Percentiles rank a stretch among this genome's conserved stretches.
Conservation (phyloP, 495 filamentous ascomycete genomes). For the Penicillium ochrochloron region DNA sequence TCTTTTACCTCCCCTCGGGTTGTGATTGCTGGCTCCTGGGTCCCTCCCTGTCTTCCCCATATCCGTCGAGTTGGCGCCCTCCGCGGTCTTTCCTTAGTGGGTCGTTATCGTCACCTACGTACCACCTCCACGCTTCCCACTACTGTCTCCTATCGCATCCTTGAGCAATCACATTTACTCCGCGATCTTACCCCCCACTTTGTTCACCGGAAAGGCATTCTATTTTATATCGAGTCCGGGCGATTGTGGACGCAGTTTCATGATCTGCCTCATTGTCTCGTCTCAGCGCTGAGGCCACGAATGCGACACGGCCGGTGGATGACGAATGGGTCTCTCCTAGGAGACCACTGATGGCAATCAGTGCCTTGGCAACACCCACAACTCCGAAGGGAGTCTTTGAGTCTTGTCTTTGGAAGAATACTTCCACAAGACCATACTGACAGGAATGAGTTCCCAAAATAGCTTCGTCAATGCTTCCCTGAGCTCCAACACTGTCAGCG, state of each 20-base stretch:
- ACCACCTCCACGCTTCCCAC: slow-evolving; percentile 21
- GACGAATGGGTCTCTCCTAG: slow-evolving; percentile 50
- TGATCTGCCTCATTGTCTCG: slow-evolving; percentile 11
- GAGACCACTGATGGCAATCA: slow-evolving; percentile 49
- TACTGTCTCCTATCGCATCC: slow-evolving; percentile 29
- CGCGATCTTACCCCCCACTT: slow-evolving; percentile 12
- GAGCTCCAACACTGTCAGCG: slow-evolving; percentile 40
- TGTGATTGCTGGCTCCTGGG: slow-evolving; percentile 9
- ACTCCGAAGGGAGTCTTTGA: slow-evolving; percentile 33
- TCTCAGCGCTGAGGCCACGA: slow-evolving; percentile 34
- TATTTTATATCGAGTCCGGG: slow-evolving; percentile 6
- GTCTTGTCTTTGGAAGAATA: slow-evolving; percentile 24
- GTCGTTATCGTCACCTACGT: slow-evolving; percentile 32
- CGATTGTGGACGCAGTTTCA: slow-evolving; percentile 13
- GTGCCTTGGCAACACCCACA: slow-evolving; percentile 45
- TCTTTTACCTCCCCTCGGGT: neutral
- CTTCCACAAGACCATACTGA: slow-evolving; percentile 25
- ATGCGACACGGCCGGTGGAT: slow-evolving; percentile 46
- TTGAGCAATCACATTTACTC: slow-evolving; percentile 11
- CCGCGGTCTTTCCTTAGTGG: slow-evolving; percentile 17
- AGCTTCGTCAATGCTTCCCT: slow-evolving; percentile 46
- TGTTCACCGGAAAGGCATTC: neutral
- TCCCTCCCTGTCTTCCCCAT: slow-evolving; percentile 7
- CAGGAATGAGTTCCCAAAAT: slow-evolving; percentile 53
- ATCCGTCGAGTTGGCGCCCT: slow-evolving; percentile 7